Conservation (phyloP, 192 early-diverging fungal genomes). For the Pecoramyces ruminantium region DNA sequence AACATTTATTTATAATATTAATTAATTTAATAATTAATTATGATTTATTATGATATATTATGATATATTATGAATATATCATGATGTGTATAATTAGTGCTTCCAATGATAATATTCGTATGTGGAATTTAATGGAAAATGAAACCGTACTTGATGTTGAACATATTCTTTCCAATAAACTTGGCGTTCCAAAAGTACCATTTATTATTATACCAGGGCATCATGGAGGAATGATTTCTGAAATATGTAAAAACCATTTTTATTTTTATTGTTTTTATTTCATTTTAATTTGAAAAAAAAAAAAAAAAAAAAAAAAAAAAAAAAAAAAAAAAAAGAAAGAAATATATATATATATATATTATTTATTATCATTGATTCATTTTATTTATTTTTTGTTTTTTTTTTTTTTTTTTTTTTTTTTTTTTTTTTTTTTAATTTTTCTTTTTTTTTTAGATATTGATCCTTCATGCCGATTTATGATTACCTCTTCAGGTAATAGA, state of each 20-base stretch:
- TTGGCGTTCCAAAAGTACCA: slow-evolving; percentile 26
- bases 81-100: no score
- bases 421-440: background rate
- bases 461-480: slow-evolving; percentile 55
- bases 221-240: slow-evolving; percentile 70
- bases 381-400: background rate
- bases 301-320: no score
- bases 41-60: no score
- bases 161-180: background rate
- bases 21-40: no score
- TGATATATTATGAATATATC: no score
- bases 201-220: slow-evolving; percentile 91
- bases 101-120: slow-evolving; percentile 78
- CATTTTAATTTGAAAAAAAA: no score
- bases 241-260: slow-evolving; percentile 30
- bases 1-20: no score
- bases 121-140: slow-evolving; percentile 56
- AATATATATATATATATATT: no score
- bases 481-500: slow-evolving; percentile 78
- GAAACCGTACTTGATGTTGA: background rate
- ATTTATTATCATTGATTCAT: no score
- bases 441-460: slow-evolving; percentile 38
- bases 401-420: background rate
- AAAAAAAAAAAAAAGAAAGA: no score
- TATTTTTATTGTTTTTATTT: no score